phyloP scores from a whole-genome alignment of 2,329 filamentous ascomycete species.

The Arthrobotrys sinensis region DNA sequence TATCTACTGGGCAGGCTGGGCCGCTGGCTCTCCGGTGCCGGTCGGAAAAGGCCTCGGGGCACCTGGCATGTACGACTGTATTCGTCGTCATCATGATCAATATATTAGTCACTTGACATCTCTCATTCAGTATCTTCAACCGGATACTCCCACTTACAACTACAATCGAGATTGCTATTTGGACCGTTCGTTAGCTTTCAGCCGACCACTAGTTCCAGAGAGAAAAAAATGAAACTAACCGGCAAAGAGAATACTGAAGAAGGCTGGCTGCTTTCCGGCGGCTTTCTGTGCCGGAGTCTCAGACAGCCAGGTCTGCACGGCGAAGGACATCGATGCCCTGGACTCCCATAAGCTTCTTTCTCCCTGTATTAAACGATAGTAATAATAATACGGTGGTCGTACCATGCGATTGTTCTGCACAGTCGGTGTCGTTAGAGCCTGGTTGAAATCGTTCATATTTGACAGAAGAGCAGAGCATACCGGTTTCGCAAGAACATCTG shows the following conservation, averaged over 20 bases:
- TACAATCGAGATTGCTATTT: conserved; percentile 48
- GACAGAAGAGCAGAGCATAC: conserved; percentile 4
- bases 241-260: conserved; percentile 55
- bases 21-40: conserved; percentile 38
- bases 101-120: conserved; percentile 12
- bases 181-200: not conserved
- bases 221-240: conserved; percentile 18
- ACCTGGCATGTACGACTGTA: conserved; percentile 57
- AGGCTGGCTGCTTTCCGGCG: conserved; percentile 48
- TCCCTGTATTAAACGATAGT: not conserved
- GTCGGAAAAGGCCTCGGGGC: conserved; percentile 38
- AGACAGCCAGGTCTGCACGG: conserved; percentile 55
- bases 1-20: conserved; percentile 42
- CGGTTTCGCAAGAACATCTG: conserved; percentile 58
- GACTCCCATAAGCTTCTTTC: not conserved
- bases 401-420: conserved; percentile 46
- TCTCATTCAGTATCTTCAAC: not conserved
- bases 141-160: conserved; percentile 44
- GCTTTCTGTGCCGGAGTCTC: conserved; percentile 49
- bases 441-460: not conserved
- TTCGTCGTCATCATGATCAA: conserved; percentile 16
- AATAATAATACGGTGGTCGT: not conserved
- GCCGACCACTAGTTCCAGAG: too few relatives aligned
- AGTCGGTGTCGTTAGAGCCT: conserved; percentile 5
- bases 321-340: conserved; percentile 59